Evolutionary conservation across 1,284 basidiomycete genomes (phyloP).

Genomic region (Sporisorium exsertum): DNA sequence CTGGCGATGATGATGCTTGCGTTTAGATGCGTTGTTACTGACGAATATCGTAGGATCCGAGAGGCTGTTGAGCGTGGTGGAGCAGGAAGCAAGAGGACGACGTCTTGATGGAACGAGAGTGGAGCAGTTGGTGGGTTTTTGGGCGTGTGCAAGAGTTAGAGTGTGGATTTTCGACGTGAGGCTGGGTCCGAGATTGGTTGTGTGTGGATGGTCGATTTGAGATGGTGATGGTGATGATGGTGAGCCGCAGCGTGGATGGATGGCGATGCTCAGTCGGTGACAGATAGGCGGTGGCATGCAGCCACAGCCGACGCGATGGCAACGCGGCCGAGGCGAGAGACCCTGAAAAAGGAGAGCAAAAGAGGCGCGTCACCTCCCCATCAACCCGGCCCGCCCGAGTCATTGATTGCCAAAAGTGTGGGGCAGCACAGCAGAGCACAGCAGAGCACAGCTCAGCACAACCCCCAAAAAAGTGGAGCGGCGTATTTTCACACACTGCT

Average conservation of each 20-base stretch:
- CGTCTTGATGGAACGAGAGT: neutral
- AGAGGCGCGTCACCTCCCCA: neutral
- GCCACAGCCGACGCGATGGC: neutral
- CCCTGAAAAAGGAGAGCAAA: neutral
- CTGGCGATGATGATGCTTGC: neutral
- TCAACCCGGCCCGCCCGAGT: neutral
- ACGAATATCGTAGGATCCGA: neutral
- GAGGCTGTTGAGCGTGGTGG: neutral
- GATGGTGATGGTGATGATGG: neutral
- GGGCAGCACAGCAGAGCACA: too few species aligned
- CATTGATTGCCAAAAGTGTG: neutral
- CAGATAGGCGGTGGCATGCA: too few species aligned
- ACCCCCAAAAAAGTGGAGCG: slow-evolving; percentile 18
- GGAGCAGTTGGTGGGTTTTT: slow-evolving; percentile 4
- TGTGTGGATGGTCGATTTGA: neutral
- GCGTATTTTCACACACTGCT: slow-evolving; percentile 6
- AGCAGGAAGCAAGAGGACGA: neutral
- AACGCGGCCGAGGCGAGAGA: neutral
- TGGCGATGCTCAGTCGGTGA: neutral
- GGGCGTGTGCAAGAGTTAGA: neutral
- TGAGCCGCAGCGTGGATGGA: neutral
- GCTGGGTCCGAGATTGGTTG: neutral
- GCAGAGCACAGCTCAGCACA: slow-evolving; percentile 2
- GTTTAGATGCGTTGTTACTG: neutral
- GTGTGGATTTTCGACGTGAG: neutral